Evolutionary conservation across 1,284 basidiomycete species (phyloP).

Genomic region (Pseudozyma flocculosa): DNA sequence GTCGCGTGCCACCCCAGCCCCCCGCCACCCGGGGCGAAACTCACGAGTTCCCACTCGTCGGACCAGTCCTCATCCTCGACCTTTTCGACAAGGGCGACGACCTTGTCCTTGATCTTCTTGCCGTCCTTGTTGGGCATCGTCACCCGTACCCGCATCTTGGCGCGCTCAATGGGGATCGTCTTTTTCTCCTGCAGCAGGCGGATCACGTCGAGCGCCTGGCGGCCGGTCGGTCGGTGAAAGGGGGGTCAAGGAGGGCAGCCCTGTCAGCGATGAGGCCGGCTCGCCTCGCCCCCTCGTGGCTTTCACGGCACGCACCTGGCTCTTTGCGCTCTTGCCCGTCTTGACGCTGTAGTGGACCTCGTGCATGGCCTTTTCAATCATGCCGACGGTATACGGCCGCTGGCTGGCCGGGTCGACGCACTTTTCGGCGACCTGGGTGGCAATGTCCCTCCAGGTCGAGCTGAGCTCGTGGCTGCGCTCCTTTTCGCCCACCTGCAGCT

Average conservation of each 20-base stretch:
- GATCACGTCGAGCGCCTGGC: slow-evolving; percentile 85
- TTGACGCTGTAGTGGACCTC: slow-evolving; percentile 91
- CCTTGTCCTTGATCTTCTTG: slow-evolving; percentile 71
- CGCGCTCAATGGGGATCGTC: slow-evolving; percentile 84
- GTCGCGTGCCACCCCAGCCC: too few relatives aligned
- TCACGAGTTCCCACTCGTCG: slow-evolving; percentile 84
- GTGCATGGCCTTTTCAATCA: slow-evolving; percentile 97
- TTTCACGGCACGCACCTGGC: too few relatives aligned
- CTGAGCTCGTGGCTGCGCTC: slow-evolving; percentile 87
- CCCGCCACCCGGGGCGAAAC: slow-evolving; percentile 58
- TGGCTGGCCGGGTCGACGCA: slow-evolving; percentile 90
- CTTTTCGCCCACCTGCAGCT: slow-evolving; percentile 95
- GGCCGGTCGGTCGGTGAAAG: neutral
- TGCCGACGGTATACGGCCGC: slow-evolving; percentile 85
- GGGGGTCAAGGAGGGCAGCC: too few relatives aligned
- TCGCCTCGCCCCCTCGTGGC: too few relatives aligned
- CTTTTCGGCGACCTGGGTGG: slow-evolving; percentile 88
- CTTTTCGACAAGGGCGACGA: slow-evolving; percentile 74
- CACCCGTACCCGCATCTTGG: slow-evolving; percentile 86
- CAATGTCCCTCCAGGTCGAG: slow-evolving; percentile 84
- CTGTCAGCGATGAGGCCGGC: too few relatives aligned
- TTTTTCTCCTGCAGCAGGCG: slow-evolving; percentile 70
- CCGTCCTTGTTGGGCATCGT: slow-evolving; percentile 74
- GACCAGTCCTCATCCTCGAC: slow-evolving; percentile 79
- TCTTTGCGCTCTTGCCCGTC: slow-evolving; percentile 82